Evolutionary conservation across 2,329 filamentous ascomycete species (phyloP).

Genomic region (Trichophyton schoenleinii): DNA sequence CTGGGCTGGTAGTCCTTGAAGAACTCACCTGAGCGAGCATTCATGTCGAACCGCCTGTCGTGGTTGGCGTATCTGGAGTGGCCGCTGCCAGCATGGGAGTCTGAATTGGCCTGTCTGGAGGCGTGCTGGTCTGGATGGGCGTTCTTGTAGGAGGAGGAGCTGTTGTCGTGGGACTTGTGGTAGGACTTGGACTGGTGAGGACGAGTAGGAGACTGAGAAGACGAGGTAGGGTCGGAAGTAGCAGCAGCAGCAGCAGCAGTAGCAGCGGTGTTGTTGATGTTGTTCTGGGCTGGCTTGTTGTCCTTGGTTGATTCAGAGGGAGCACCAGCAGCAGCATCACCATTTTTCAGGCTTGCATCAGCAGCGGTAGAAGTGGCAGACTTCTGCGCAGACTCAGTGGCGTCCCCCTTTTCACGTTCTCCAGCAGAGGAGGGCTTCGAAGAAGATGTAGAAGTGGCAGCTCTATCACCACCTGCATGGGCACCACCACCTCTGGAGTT

Average conservation of each 20-base stretch:
- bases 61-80: slow-evolving; percentile 20
- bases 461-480: slow-evolving; percentile 22
- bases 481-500: slow-evolving; percentile 32
- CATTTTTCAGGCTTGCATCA: background rate
- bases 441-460: slow-evolving; percentile 15
- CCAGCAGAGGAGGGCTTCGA: slow-evolving; percentile 17
- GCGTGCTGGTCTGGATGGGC: slow-evolving; percentile 17
- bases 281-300: background rate
- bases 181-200: slow-evolving; percentile 26
- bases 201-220: slow-evolving; percentile 21
- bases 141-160: slow-evolving; percentile 12
- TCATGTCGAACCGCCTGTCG: slow-evolving; percentile 28
- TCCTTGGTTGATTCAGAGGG: background rate
- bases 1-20: slow-evolving; percentile 15
- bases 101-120: slow-evolving; percentile 20
- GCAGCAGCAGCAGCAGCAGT: background rate
- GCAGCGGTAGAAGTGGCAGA: background rate
- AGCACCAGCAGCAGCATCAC: background rate
- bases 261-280: background rate
- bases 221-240: slow-evolving; percentile 19
- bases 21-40: slow-evolving; percentile 24
- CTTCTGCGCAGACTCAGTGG: background rate
- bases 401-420: background rate
- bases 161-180: slow-evolving; percentile 15
- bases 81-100: slow-evolving; percentile 11